A percentile compares a stretch with the other conserved stretches of the same genome.
Evolutionary conservation across 208 protist genomes (phyloP).

Genomic region (Trichomonas vaginalis): DNA sequence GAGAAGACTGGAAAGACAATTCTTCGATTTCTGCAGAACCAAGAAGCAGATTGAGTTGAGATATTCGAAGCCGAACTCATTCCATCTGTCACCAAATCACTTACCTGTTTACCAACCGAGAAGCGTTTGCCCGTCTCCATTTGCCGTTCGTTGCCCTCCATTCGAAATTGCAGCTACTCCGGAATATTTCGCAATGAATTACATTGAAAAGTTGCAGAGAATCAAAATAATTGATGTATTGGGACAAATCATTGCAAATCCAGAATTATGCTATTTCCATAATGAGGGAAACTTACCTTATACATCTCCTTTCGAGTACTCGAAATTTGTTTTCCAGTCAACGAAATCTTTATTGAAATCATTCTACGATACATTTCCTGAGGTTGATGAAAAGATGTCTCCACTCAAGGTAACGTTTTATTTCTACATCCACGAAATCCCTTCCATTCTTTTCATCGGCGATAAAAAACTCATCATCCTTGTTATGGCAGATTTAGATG

Average conservation of each 20-base stretch:
- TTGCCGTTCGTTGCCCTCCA: background rate
- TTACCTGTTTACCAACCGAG: background rate
- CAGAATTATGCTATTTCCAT: background rate
- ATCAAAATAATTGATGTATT: background rate
- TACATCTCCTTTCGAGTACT: background rate
- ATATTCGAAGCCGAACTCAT: background rate
- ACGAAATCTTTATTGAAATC: background rate
- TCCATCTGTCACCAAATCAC: background rate
- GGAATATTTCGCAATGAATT: background rate
- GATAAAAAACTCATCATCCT: background rate
- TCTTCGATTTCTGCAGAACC: background rate
- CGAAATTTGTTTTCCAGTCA: background rate
- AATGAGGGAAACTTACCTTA: background rate
- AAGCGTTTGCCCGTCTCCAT: background rate
- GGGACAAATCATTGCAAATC: background rate
- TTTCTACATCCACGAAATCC: background rate
- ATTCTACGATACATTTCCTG: background rate
- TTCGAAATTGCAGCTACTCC: background rate
- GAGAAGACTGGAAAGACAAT: background rate
- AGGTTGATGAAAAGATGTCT: background rate
- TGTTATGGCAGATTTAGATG: background rate
- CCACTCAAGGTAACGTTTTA: background rate
- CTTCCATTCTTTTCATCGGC: background rate
- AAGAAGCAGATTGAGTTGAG: background rate
- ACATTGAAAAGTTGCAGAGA: too few relatives aligned